A percentile compares a stretch with the other conserved stretches of the same genome.
Conservation (phyloP, 495 filamentous ascomycete genomes). For the Aspergillus olivimuriae region DNA sequence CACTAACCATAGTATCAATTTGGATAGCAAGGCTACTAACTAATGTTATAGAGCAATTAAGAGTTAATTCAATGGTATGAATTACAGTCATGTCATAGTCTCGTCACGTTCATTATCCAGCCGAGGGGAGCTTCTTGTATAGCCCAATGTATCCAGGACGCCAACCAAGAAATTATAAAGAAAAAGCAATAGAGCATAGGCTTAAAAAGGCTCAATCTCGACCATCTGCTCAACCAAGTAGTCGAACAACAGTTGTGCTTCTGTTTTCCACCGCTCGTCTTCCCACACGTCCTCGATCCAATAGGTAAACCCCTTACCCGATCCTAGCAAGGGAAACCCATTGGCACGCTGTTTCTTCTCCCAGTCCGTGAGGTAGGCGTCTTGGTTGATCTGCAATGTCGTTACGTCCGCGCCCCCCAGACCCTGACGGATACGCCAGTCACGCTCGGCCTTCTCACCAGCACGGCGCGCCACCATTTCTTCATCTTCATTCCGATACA, state of each 20-base stretch:
- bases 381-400: conserved; percentile 28
- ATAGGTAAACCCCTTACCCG: conserved; percentile 27
- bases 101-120: too few relatives aligned
- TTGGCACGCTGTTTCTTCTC: conserved; percentile 16
- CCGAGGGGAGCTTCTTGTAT: too few relatives aligned
- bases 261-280: conserved; percentile 35
- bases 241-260: conserved; percentile 39
- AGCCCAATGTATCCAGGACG: too few relatives aligned
- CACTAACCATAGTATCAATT: too few relatives aligned
- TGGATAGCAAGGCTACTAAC: too few relatives aligned
- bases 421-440: conserved; percentile 69
- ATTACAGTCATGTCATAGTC: too few relatives aligned
- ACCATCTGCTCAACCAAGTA: conserved; percentile 38
- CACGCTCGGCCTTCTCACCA: conserved; percentile 69
- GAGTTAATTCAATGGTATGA: too few relatives aligned
- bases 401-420: conserved; percentile 16
- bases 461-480: conserved; percentile 69
- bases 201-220: conserved; percentile 31
- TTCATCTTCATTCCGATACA: conserved; percentile 84
- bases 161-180: too few relatives aligned
- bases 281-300: conserved; percentile 35
- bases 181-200: conserved; percentile 1
- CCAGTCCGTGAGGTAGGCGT: conserved; percentile 18
- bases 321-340: too few relatives aligned
- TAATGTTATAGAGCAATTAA: too few relatives aligned